phyloP scores from a whole-genome alignment of 768 basidiomycete species.

The Amanita pseudoporphyria region DNA sequence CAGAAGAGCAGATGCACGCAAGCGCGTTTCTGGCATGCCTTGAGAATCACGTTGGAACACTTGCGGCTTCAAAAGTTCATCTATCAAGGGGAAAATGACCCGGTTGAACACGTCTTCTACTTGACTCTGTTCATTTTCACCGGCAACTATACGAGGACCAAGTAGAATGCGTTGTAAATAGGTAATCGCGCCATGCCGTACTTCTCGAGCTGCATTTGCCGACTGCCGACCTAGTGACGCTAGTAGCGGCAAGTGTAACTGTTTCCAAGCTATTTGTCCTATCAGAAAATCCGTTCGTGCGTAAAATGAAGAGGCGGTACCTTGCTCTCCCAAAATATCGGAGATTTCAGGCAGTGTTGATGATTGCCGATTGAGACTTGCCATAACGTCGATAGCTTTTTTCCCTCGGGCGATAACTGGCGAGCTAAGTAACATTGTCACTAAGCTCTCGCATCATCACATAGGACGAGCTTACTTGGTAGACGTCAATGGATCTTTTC shows the following conservation, averaged over 20 bases:
- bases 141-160: conserved; percentile 58
- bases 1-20: conserved; percentile 80
- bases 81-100: conserved; percentile 84
- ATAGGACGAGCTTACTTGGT: conserved; percentile 34
- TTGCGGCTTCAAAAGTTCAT: conserved; percentile 83
- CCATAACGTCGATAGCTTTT: conserved; percentile 73
- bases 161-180: conserved; percentile 81
- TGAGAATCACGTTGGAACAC: conserved; percentile 69
- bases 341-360: conserved; percentile 43
- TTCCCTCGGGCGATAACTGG: conserved; percentile 73
- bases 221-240: conserved; percentile 72
- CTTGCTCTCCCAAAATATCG: conserved; percentile 31
- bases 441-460: background rate
- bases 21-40: conserved; percentile 85
- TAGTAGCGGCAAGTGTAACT: conserved; percentile 67
- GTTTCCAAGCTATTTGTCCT: conserved; percentile 54
- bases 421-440: conserved; percentile 36
- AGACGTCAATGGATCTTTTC: conserved; percentile 37
- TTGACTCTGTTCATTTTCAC: conserved; percentile 47
- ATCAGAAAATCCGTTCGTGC: background rate
- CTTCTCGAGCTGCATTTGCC: conserved; percentile 71
- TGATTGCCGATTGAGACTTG: conserved; percentile 60
- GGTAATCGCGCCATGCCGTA: conserved; percentile 71
- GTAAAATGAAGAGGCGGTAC: conserved; percentile 19
- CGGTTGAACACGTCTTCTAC: conserved; percentile 82